These are phyloP conservation scores for Cercospora janseana DNA, from an alignment of 2,329 filamentous ascomycete species.

Conservation along the genomic window DNA sequence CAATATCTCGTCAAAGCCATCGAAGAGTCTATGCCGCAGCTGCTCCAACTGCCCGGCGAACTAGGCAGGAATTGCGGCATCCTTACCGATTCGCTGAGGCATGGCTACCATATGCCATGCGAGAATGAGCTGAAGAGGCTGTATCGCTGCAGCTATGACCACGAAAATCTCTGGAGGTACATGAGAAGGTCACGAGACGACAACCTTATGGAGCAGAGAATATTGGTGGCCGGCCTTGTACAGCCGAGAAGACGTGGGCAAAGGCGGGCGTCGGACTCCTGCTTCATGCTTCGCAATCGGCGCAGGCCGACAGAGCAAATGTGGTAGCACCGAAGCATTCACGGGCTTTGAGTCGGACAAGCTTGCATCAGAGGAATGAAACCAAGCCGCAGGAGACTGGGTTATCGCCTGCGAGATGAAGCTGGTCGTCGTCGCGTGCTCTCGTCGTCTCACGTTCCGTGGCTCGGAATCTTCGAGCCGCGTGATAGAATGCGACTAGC, in stretches of 20 bases:
- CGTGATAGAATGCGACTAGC: no score
- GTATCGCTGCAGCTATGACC: conserved; percentile 1
- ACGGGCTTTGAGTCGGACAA: no score
- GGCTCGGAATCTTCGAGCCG: no score
- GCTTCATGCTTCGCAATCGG: not conserved
- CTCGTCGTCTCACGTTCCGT: no score
- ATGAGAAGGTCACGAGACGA: conserved; percentile 3
- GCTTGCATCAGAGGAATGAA: no score
- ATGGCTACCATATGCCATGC: conserved; percentile 1
- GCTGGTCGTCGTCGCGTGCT: no score
- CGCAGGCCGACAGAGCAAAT: not conserved
- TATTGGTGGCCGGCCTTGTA: not conserved
- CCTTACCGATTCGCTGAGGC: not conserved
- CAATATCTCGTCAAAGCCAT: conserved; percentile 18
- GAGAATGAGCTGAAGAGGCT: not conserved
- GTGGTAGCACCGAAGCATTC: not conserved
- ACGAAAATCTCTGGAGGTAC: conserved; percentile 1
- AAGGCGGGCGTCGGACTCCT: not conserved
- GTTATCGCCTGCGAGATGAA: no score
- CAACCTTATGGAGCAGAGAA: conserved; percentile 1
- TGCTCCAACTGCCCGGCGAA: conserved; percentile 6
- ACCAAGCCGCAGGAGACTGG: no score
- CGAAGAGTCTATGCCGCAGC: conserved; percentile 5
- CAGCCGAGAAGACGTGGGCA: not conserved
- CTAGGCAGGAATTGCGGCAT: conserved; percentile 3